Base-by-base conservation (phyloP, 768 basidiomycete species). In the Termitomyces sp. region DNA sequence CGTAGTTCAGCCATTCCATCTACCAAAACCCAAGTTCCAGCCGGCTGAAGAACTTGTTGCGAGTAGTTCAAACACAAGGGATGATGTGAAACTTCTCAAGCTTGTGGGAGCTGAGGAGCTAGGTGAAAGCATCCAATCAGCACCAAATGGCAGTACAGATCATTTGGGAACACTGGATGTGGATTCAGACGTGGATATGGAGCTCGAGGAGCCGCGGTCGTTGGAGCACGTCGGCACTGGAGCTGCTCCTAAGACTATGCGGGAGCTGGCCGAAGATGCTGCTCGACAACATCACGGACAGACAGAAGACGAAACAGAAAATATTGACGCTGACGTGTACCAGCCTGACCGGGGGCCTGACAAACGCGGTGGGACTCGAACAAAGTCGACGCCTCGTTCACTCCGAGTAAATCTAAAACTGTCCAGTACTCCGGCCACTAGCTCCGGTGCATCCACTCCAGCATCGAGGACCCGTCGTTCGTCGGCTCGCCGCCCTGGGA, bases 1-100 rank as follows among this genome's bases (percentile, higher is more conserved):
- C 58, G 86, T 93, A 53, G 88, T 93, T 2, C 76, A 88, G 68
- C 82, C 84, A 2, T 93, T 84, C 69, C 80, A 80, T 57, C 73
- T 93, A 27, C 91, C 91, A 1, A 84, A 83, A 62, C 79, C 81
- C 62, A 78, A 84, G 60, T 80, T 82, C 65, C 78, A 76, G 45
- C 74, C 77, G 36, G 57, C 71, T 49, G 65, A 72, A 36, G 67
- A 70, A 16, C 52, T 61, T 13, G 56, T 53, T 32, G 32, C 13
- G 27, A 32, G n/a, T 54, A 24, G 26, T 24, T 26, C 37, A 3
- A 18, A 47, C 26, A 13, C 37, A 7, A 20, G 27, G 12, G 42
- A 33, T 26, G 51, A 56, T 14, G 40, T 14, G 26, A 34, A 53
- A 27, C 14, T 36, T 3, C 32, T 48, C 20, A 42, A 39, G 12